Conservation (phyloP, 2,329 filamentous ascomycete genomes). For the Phialophora verrucosa region DNA sequence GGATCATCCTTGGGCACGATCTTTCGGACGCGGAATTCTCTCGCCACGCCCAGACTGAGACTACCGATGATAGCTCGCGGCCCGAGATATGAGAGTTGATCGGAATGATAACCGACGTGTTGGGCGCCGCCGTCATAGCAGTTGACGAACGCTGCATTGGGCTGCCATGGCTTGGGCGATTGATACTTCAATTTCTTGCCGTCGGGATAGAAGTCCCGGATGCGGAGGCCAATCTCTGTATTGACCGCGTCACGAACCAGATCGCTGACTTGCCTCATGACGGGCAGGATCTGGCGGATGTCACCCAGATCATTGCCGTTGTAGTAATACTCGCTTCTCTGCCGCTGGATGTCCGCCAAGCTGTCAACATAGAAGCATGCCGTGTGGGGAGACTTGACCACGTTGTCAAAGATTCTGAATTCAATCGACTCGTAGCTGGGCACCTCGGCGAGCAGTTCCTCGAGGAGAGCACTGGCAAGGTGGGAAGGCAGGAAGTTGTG, state of each 20-base stretch:
- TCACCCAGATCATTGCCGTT: conserved; percentile 78
- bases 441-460: conserved; percentile 76
- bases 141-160: conserved; percentile 93
- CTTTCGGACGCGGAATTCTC: conserved; percentile 86
- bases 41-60: conserved; percentile 85
- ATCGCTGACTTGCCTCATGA: conserved; percentile 71
- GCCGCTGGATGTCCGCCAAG: conserved; percentile 68
- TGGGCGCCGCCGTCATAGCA: conserved; percentile 84
- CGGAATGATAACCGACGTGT: conserved; percentile 88
- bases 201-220: conserved; percentile 68
- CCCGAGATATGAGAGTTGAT: conserved; percentile 91
- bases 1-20: conserved; percentile 67
- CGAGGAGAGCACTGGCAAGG: conserved; percentile 74
- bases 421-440: conserved; percentile 71
- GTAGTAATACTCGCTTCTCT: conserved; percentile 83
- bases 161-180: conserved; percentile 69
- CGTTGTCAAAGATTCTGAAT: conserved; percentile 87
- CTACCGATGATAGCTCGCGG: conserved; percentile 88
- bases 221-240: conserved; percentile 72
- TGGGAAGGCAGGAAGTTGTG: conserved; percentile 82
- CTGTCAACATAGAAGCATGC: conserved; percentile 82
- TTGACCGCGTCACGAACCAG: conserved; percentile 80
- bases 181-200: conserved; percentile 79
- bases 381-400: conserved; percentile 84
- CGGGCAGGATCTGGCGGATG: conserved; percentile 75